phyloP scores from a whole-genome alignment of 2,329 filamentous ascomycete genomes.

The Phaeosphaeria sp. region DNA sequence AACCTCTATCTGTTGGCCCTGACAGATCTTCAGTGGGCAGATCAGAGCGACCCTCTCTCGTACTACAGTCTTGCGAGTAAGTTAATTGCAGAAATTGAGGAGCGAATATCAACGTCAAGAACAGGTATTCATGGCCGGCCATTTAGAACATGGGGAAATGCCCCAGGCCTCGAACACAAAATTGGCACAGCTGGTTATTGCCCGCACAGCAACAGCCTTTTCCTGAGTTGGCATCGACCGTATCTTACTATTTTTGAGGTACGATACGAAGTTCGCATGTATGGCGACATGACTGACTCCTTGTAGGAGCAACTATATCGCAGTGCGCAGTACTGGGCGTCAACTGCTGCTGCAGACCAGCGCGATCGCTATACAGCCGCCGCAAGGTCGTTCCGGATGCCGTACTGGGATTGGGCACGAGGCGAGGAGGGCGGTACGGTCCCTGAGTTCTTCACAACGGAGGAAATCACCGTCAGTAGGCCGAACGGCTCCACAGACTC shows the following conservation, averaged over 20 bases:
- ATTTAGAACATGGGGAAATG: conserved; percentile 45
- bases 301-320: conserved; percentile 39
- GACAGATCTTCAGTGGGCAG: conserved; percentile 69
- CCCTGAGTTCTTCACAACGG: conserved; percentile 32
- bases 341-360: conserved; percentile 22
- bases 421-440: conserved; percentile 25
- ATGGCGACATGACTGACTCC: not conserved
- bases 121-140: conserved; percentile 45
- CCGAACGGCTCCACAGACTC: conserved; percentile 17
- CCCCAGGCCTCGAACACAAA: conserved; percentile 41
- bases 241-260: conserved; percentile 72
- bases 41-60: conserved; percentile 70
- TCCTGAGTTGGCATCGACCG: conserved; percentile 85
- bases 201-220: conserved; percentile 76
- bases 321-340: conserved; percentile 16
- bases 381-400: conserved; percentile 39
- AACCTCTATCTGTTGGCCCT: conserved; percentile 79
- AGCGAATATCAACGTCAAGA: not conserved
- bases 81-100: not conserved
- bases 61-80: conserved; percentile 80
- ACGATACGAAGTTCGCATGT: not conserved
- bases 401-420: conserved; percentile 45
- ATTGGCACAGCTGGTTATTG: conserved; percentile 67
- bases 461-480: conserved; percentile 21
- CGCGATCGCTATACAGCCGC: conserved; percentile 29